A percentile compares a stretch with the other conserved stretches of the same genome.
Evolutionary conservation across 1,284 basidiomycete species (phyloP).

Genomic region (Sporisorium reilianum): DNA sequence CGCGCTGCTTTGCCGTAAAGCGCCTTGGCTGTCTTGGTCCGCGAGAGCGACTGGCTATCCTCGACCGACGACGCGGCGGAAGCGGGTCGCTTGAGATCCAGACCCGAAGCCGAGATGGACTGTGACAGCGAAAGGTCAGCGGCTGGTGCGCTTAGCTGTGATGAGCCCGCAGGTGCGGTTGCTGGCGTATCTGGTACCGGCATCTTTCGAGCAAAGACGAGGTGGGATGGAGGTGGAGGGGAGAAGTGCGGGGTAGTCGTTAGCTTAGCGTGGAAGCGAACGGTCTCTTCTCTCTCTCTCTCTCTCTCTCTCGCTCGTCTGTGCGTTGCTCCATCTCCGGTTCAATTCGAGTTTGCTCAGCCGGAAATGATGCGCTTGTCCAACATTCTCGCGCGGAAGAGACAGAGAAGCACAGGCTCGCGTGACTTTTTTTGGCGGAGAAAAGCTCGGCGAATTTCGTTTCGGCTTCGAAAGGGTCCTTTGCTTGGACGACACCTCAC

Average conservation of each 20-base stretch:
- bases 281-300: no score
- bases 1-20: slow-evolving; percentile 46
- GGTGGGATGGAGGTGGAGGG: neutral
- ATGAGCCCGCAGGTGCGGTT: slow-evolving; percentile 3
- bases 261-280: neutral
- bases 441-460: slow-evolving; percentile 10
- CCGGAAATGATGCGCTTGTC: slow-evolving; percentile 15
- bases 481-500: slow-evolving; percentile 1
- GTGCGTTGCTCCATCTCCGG: slow-evolving; percentile 24
- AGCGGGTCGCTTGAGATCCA: slow-evolving; percentile 42
- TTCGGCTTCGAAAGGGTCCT: slow-evolving; percentile 8
- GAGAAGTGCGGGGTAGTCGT: slow-evolving; percentile 4
- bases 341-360: slow-evolving; percentile 17
- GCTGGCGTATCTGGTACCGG: slow-evolving; percentile 26
- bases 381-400: slow-evolving; percentile 29
- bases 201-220: slow-evolving; percentile 10
- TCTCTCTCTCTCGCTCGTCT: no score
- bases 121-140: slow-evolving; percentile 40
- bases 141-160: slow-evolving; percentile 8
- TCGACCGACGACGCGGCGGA: slow-evolving; percentile 32
- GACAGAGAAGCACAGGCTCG: slow-evolving; percentile 1
- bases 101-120: slow-evolving; percentile 42
- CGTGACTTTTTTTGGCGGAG: slow-evolving; percentile 20
- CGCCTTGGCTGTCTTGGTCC: slow-evolving; percentile 37
- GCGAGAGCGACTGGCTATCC: slow-evolving; percentile 36